phyloP scores from a whole-genome alignment of 257 asterid species.

The Rhazya stricta region DNA sequence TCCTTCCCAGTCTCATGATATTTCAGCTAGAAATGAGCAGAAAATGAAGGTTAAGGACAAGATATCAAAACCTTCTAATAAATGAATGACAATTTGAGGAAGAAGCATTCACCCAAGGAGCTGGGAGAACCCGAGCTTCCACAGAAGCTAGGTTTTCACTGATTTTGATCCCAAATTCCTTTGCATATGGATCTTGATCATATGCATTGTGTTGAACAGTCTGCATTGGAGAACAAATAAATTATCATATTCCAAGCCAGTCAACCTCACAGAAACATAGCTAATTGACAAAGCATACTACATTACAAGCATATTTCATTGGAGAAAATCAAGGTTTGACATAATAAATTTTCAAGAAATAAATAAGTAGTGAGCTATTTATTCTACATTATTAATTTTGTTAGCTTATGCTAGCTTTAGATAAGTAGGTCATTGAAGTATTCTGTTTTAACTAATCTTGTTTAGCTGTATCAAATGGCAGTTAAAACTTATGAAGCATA shows the following conservation, averaged over 20 bases:
- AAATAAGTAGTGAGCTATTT: not conserved
- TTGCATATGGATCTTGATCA: conserved; percentile 88
- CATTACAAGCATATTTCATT: not conserved
- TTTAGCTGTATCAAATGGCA: not conserved
- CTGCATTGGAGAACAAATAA: conserved; percentile 32
- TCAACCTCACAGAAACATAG: not conserved
- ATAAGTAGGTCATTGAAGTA: not conserved
- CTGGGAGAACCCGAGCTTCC: conserved; percentile 98
- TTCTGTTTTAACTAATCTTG: not conserved
- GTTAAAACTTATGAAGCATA: not conserved
- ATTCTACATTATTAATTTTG: not conserved
- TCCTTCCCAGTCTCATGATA: conserved; percentile 93
- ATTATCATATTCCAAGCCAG: conserved; percentile 2
- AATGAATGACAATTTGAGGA: not conserved
- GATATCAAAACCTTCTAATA: not conserved
- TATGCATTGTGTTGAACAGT: conserved; percentile 84
- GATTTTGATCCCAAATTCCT: conserved; percentile 85
- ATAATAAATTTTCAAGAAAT: not conserved
- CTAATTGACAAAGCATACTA: not conserved
- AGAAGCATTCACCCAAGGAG: conserved; percentile 79
- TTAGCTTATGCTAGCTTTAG: not conserved
- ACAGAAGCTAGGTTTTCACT: conserved; percentile 78
- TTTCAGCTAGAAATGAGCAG: conserved; percentile 55
- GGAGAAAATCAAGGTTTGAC: not conserved
- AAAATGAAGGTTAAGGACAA: conserved; percentile 14